Evolutionary conservation across 2,329 filamentous ascomycete species (phyloP).

Genomic region (Bipolaris bicolor): DNA sequence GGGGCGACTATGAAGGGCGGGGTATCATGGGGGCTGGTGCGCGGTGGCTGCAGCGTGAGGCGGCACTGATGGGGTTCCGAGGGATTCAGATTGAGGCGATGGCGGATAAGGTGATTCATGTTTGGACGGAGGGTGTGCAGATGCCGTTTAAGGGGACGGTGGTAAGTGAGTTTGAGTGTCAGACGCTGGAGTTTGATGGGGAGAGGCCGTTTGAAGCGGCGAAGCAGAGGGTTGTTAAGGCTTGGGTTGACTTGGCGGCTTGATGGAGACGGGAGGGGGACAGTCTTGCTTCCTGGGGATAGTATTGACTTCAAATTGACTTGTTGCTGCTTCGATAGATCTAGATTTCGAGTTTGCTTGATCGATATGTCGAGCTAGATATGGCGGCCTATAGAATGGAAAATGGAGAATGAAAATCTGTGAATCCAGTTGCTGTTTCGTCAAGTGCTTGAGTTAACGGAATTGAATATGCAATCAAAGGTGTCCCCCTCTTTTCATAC

Average conservation of each 20-base stretch:
- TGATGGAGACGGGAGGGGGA: not conserved
- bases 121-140: constrained; percentile 37
- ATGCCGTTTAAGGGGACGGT: constrained; percentile 31
- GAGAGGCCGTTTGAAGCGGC: constrained; percentile 33
- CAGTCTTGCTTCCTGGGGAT: not conserved
- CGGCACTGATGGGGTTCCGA: constrained; percentile 38
- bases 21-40: constrained; percentile 45
- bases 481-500: too few relatives aligned
- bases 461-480: too few relatives aligned
- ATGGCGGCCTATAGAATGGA: too few relatives aligned
- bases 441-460: too few relatives aligned
- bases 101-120: constrained; percentile 37
- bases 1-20: constrained; percentile 44
- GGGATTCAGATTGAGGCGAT: constrained; percentile 48
- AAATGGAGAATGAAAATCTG: too few relatives aligned
- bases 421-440: too few relatives aligned
- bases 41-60: constrained; percentile 49
- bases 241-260: constrained; percentile 33
- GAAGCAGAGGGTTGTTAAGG: constrained; percentile 32
- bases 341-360: too few relatives aligned
- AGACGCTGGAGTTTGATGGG: constrained; percentile 31
- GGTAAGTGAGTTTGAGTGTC: constrained; percentile 32
- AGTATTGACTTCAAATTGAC: not conserved
- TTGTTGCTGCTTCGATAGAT: not conserved
- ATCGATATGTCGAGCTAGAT: too few relatives aligned